Percentiles rank a stretch among this genome's conserved stretches.
These are phyloP conservation scores for Chalciporus piperatoides DNA, from an alignment of 1,284 basidiomycete species.

Conservation along the genomic window DNA sequence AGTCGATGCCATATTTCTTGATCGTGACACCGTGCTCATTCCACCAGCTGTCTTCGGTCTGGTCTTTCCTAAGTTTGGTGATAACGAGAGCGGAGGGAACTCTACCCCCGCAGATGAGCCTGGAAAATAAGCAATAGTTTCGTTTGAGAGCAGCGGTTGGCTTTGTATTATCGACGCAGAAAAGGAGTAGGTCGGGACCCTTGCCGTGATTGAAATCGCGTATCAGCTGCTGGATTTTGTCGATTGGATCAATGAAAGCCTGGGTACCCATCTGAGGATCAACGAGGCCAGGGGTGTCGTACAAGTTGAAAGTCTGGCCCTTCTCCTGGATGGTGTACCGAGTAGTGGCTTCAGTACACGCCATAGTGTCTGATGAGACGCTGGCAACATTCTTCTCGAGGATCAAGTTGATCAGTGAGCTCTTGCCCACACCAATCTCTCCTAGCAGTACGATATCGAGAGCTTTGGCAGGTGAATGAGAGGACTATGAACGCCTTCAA, in stretches of 20 bases:
- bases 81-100: conserved; percentile 26
- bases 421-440: conserved; percentile 30
- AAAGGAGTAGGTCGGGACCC: conserved; percentile 36
- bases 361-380: conserved; percentile 23
- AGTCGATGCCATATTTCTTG: conserved; percentile 27
- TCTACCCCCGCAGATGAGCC: conserved; percentile 25
- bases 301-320: conserved; percentile 25
- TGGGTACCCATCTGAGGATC: conserved; percentile 32
- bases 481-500: conserved; percentile 16
- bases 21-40: conserved; percentile 27
- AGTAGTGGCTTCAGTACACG: conserved; percentile 18
- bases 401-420: conserved; percentile 30
- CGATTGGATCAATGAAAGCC: conserved; percentile 30
- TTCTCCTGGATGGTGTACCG: conserved; percentile 19
- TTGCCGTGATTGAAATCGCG: conserved; percentile 23
- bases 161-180: conserved; percentile 34
- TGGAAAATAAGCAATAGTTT: conserved; percentile 28
- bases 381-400: conserved; percentile 11
- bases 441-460: conserved; percentile 23
- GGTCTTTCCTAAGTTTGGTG: conserved; percentile 25
- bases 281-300: conserved; percentile 41
- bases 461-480: neutral
- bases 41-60: conserved; percentile 34
- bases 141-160: conserved; percentile 29
- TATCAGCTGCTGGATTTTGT: conserved; percentile 31